Percentiles rank a stretch among this genome's conserved stretches.
Conservation (phyloP, 2,329 filamentous ascomycete species). For the Fusarium tanahbumbuense region DNA sequence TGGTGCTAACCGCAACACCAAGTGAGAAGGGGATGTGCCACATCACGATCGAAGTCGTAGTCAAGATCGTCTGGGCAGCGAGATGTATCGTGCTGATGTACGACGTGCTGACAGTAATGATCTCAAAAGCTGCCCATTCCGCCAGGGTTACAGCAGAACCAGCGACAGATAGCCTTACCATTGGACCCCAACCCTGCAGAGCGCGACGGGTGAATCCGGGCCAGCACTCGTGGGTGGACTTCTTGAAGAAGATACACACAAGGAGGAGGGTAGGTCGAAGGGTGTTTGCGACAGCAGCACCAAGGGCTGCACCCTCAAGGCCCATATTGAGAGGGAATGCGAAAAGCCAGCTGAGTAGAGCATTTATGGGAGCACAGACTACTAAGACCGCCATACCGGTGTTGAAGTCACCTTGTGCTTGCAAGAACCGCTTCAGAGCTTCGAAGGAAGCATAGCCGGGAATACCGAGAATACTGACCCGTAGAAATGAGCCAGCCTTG, state of each 20-base stretch:
- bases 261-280: constrained; percentile 61
- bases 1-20: constrained; percentile 50
- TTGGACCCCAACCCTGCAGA: constrained; percentile 55
- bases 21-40: constrained; percentile 59
- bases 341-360: constrained; percentile 61
- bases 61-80: constrained; percentile 57
- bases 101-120: constrained; percentile 58
- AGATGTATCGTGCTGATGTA: constrained; percentile 58
- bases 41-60: constrained; percentile 54
- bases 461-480: constrained; percentile 60
- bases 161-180: constrained; percentile 54
- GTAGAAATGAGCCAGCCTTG: constrained; percentile 62
- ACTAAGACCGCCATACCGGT: constrained; percentile 60
- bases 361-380: constrained; percentile 61
- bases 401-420: constrained; percentile 66
- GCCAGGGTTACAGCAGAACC: constrained; percentile 55
- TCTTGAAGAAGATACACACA: constrained; percentile 58
- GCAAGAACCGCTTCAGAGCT: constrained; percentile 64
- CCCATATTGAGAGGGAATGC: constrained; percentile 57
- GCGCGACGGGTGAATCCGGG: constrained; percentile 54
- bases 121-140: constrained; percentile 58
- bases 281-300: constrained; percentile 61
- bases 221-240: constrained; percentile 49
- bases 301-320: constrained; percentile 63
- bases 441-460: constrained; percentile 67